A percentile compares a stretch with the other conserved stretches of the same genome.
phyloP scores from a whole-genome alignment of 2,329 filamentous ascomycete species.

The Teratosphaeria destructans region DNA sequence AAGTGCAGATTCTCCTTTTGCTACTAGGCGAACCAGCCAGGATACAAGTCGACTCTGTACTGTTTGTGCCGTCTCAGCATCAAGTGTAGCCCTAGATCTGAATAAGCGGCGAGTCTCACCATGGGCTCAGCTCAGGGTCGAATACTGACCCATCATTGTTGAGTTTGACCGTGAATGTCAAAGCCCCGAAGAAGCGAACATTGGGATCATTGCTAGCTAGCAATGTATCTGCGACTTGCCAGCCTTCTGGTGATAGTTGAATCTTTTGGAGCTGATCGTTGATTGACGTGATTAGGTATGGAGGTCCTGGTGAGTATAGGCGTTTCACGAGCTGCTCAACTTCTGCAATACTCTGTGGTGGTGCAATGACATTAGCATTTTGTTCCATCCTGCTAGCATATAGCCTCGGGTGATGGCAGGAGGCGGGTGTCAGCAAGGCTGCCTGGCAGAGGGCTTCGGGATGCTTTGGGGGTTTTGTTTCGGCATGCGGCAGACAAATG shows the following conservation, averaged over 20 bases:
- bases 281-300: constrained; percentile 40
- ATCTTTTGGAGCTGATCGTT: constrained; percentile 69
- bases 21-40: constrained; percentile 49
- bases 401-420: not conserved
- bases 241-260: constrained; percentile 71
- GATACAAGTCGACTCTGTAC: constrained; percentile 51
- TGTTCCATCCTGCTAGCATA: constrained; percentile 2
- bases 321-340: constrained; percentile 35
- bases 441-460: not conserved
- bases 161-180: constrained; percentile 88
- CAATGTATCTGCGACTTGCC: constrained; percentile 72
- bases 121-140: constrained; percentile 21
- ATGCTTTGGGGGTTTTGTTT: not conserved
- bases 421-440: not conserved
- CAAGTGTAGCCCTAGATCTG: constrained; percentile 32
- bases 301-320: constrained; percentile 38
- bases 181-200: constrained; percentile 81
- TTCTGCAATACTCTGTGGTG: constrained; percentile 7
- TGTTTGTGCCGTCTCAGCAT: constrained; percentile 47
- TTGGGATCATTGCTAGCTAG: constrained; percentile 59
- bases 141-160: constrained; percentile 43
- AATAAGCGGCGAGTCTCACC: constrained; percentile 16
- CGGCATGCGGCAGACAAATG: not conserved
- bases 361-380: not conserved
- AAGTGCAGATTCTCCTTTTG: constrained; percentile 44